phyloP scores from a whole-genome alignment of 1,284 basidiomycete species.

The Sanguinoderma infundibulare region DNA sequence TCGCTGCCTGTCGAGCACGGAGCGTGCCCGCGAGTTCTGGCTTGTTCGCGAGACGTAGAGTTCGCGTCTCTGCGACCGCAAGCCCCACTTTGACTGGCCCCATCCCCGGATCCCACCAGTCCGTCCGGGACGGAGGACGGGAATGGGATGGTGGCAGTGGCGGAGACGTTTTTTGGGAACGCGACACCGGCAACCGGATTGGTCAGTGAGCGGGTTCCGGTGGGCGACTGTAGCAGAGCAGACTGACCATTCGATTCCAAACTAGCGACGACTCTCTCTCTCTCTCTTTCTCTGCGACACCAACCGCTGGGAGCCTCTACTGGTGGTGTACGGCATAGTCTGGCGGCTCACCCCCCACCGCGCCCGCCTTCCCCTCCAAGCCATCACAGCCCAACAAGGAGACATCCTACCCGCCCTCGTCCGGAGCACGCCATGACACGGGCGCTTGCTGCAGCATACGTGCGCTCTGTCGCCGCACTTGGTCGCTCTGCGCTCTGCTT shows the following conservation, averaged over 20 bases:
- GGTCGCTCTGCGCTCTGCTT: not conserved
- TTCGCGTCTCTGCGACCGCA: not conserved
- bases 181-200: not conserved
- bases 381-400: not conserved
- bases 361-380: not conserved
- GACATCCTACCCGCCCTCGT: not conserved
- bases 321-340: slow-evolving; percentile 7
- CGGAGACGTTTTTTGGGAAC: not conserved
- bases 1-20: not conserved
- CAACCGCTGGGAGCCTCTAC: not conserved
- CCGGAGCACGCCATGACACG: not conserved
- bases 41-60: not conserved
- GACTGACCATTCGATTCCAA: slow-evolving; percentile 5
- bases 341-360: not conserved
- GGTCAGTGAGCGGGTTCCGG: slow-evolving; percentile 6
- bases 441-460: not conserved
- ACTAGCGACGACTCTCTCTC: no score
- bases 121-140: not conserved
- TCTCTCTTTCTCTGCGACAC: no score
- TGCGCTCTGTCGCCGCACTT: slow-evolving; percentile 1
- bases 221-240: slow-evolving; percentile 2
- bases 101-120: no score
- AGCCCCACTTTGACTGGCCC: not conserved
- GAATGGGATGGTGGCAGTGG: not conserved
- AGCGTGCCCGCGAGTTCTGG: not conserved